Base-by-base conservation (phyloP, 2,329 filamentous ascomycete species). In the Aureobasidium sp. region DNA sequence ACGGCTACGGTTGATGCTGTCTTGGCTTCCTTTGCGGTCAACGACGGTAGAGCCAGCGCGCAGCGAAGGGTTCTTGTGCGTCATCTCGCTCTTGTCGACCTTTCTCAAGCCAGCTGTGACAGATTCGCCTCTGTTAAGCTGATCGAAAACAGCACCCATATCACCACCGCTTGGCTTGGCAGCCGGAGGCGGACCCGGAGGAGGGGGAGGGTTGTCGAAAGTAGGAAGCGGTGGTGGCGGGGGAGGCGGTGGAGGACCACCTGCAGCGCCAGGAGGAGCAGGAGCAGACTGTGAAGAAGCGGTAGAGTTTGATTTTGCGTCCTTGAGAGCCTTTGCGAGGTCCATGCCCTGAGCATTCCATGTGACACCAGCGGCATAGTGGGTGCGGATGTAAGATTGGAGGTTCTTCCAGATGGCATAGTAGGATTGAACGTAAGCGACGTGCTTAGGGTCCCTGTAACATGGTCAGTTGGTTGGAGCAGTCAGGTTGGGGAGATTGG, bases 81-180 rank as follows among this genome's bases (percentile, higher is more conserved):
- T 99, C 93, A 97, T 97, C 75, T 97, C 83, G 59, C 89, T 94
- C 72, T 87, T 88, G 77, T 97, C 93, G 54, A 99, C 94, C 79
- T 97, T 99, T 67, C 89, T 88, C 39, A 99, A 81, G 36, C 89
- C 87, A 66, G 90, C 86, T 4, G 94, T 99, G 63, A 99, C 90
- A n/a, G 84, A 81, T 63, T 90, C 86, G 62, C 94, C 94, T 73
- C 88, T 87, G 77, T 97, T 97, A 59, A 99, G 79, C 67, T 97
- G 89, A 44, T 87, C 88, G 73, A 99, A 99, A 3, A 99, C 91
- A 29, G 93, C 91, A 27, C 86, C 86, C 74, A 96, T 86, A 61
- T 93, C 91, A 8, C 75, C 65, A 10, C 75, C 65, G 29, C 76
- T 75, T 3, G 80, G 74, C 21, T 76, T 71, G 10, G 76, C 72